A percentile compares a stretch with the other conserved stretches of the same genome.
Evolutionary conservation across 805 yeast genomes (phyloP).

Genomic region (Yarrowia bubula): DNA sequence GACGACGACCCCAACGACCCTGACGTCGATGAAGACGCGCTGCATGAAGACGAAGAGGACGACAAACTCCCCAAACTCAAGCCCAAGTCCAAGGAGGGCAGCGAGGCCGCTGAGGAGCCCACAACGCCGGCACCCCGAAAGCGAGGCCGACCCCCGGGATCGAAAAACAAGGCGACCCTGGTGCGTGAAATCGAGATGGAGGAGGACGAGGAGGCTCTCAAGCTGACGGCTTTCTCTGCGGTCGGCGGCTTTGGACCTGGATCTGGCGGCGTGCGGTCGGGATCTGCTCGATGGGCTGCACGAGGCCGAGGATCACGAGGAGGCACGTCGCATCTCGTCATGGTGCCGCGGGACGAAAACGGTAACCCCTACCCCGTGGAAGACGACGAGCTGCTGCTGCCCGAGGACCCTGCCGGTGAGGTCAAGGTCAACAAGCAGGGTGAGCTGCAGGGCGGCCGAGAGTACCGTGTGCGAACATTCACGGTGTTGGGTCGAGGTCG

Average conservation of each 20-base stretch:
- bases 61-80: constrained; percentile 16
- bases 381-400: constrained; percentile 75
- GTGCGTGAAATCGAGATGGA: constrained; percentile 30
- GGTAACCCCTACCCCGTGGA: constrained; percentile 64
- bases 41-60: constrained; percentile 33
- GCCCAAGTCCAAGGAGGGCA: constrained; percentile 25
- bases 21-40: constrained; percentile 30
- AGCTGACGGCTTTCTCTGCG: constrained; percentile 29
- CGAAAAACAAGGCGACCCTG: constrained; percentile 34
- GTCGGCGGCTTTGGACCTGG: constrained; percentile 30
- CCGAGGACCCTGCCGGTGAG: constrained; percentile 77
- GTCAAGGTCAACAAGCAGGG: constrained; percentile 69
- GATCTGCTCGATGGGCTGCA: constrained; percentile 30
- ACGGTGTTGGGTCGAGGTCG: constrained; percentile 57
- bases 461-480: constrained; percentile 55
- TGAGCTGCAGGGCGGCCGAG: constrained; percentile 65
- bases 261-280: constrained; percentile 30
- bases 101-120: not conserved
- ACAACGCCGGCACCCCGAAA: constrained; percentile 32
- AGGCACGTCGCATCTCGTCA: constrained; percentile 32
- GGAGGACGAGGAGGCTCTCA: constrained; percentile 31
- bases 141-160: constrained; percentile 41
- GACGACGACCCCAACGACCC: constrained; percentile 32
- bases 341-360: constrained; percentile 56
- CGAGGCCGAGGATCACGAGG: constrained; percentile 30